These are phyloP conservation scores for Penicillium verrucosum DNA, from an alignment of 2,329 filamentous ascomycete species.

Conservation along the genomic window DNA sequence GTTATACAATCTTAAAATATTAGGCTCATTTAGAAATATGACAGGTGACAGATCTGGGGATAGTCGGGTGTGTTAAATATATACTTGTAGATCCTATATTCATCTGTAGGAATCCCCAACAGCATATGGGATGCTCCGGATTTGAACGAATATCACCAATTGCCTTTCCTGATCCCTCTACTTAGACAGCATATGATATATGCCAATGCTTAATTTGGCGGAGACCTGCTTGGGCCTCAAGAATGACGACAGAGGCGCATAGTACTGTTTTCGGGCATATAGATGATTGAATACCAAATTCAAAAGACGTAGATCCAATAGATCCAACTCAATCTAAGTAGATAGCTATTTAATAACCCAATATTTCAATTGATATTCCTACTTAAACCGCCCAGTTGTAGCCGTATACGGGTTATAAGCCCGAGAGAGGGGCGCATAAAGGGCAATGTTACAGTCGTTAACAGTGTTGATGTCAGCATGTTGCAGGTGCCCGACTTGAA, in stretches of 20 bases:
- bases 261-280: neutral
- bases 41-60: neutral
- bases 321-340: neutral
- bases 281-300: neutral
- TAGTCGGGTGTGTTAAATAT: neutral
- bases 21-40: neutral
- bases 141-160: neutral
- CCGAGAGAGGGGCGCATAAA: neutral
- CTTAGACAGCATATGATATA: neutral
- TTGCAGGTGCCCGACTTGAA: conserved; percentile 3
- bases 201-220: neutral
- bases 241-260: conserved; percentile 12
- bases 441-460: conserved; percentile 21
- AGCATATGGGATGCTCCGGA: neutral
- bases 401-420: conserved; percentile 4
- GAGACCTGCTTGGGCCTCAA: conserved; percentile 2
- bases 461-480: conserved; percentile 27
- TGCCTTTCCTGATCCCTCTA: too few species aligned
- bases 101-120: neutral
- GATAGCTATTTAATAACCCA: neutral
- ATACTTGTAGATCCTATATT: neutral
- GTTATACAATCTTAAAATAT: neutral
- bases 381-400: neutral
- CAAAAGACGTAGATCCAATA: too few species aligned
- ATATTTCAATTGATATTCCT: neutral